A percentile compares a stretch with the other conserved stretches of the same genome.
Conservation (phyloP, 2,329 filamentous ascomycete species). For the Hypoxylon sp. region DNA sequence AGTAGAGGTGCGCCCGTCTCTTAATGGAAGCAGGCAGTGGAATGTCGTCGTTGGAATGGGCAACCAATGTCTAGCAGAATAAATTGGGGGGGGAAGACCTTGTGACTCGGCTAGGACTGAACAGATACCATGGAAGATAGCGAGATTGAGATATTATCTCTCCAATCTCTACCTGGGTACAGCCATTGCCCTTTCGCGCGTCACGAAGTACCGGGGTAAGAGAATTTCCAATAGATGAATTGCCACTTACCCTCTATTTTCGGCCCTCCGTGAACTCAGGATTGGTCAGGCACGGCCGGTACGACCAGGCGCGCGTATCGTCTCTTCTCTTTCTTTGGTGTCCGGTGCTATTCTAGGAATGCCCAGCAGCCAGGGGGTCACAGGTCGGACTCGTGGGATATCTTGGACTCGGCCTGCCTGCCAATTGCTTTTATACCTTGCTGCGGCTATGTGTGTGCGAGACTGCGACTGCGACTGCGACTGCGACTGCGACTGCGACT, state of each 20-base stretch:
- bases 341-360: background rate
- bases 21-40: slow-evolving; percentile 13
- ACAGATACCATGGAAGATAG: slow-evolving; percentile 2
- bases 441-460: slow-evolving; percentile 16
- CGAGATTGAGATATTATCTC: background rate
- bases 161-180: slow-evolving; percentile 13
- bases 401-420: too few relatives aligned
- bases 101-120: slow-evolving; percentile 13
- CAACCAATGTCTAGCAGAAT: slow-evolving; percentile 12
- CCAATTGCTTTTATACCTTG: too few relatives aligned
- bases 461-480: slow-evolving; percentile 10
- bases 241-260: slow-evolving; percentile 26
- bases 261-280: slow-evolving; percentile 12
- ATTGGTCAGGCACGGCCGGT: slow-evolving; percentile 26
- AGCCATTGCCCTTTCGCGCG: slow-evolving; percentile 9
- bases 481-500: slow-evolving; percentile 9
- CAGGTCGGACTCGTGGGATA: slow-evolving; percentile 9
- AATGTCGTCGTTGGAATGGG: slow-evolving; percentile 4
- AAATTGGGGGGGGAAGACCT: slow-evolving; percentile 6
- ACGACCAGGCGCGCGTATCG: slow-evolving; percentile 10
- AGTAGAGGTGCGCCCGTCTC: background rate
- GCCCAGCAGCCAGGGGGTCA: too few relatives aligned
- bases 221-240: slow-evolving; percentile 27
- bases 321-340: slow-evolving; percentile 4
- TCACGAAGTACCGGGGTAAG: slow-evolving; percentile 32